A percentile compares a stretch with the other conserved stretches of the same genome.
Conservation (phyloP, 192 early-diverging fungal species). For the Linnemannia elongata region DNA sequence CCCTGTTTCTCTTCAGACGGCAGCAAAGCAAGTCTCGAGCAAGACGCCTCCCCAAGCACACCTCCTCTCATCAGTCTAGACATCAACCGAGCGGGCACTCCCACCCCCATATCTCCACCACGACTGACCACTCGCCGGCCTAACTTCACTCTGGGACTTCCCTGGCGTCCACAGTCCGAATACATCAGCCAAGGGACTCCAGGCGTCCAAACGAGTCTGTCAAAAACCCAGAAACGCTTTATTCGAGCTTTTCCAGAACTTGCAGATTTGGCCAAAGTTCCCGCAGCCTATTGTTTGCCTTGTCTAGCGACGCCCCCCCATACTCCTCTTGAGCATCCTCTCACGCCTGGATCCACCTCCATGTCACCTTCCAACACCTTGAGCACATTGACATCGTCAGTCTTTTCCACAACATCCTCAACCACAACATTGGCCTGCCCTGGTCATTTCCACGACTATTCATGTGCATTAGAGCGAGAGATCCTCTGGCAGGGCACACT, state of each 20-base stretch:
- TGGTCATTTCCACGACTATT: conserved; percentile 32
- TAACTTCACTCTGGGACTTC: conserved; percentile 22
- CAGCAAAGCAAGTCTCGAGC: conserved; percentile 18
- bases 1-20: conserved; percentile 3
- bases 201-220: neutral
- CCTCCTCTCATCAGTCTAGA: conserved; percentile 2
- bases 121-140: conserved; percentile 1
- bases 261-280: conserved; percentile 13
- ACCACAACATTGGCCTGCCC: conserved; percentile 15
- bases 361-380: conserved; percentile 19
- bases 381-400: conserved; percentile 6
- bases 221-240: conserved; percentile 27
- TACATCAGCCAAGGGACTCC: conserved; percentile 9
- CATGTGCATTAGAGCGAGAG: conserved; percentile 69
- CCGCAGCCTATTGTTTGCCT: conserved; percentile 24
- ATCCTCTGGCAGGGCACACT: conserved; percentile 70
- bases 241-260: conserved; percentile 33
- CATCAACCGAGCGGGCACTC: neutral
- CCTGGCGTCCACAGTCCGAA: conserved; percentile 33
- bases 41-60: neutral
- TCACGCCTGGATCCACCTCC: neutral
- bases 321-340: conserved; percentile 2
- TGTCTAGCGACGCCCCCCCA: conserved; percentile 31
- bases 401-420: neutral
- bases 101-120: neutral